Base-by-base conservation (phyloP, 2,329 filamentous ascomycete genomes). In the Rutstroemia sydowiana region DNA sequence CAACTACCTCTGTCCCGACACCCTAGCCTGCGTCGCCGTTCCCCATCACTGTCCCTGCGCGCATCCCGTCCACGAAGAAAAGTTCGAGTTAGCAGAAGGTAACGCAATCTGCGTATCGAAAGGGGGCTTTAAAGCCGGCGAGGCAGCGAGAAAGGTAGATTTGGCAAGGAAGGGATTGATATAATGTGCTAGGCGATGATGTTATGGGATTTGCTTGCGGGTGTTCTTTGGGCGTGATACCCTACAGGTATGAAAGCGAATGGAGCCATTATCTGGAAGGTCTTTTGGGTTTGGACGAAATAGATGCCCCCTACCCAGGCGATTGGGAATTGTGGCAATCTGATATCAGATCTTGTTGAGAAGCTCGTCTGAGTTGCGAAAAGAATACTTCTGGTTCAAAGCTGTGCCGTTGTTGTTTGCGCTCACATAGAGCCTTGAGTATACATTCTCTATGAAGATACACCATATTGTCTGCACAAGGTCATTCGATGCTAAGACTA, bases 11-110 rank as follows among this genome's bases (percentile, higher is more conserved):
- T 98, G 93, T 67, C 91, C 93, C 2, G 88, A 89, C 58, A 97
- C 93, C 0, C 79, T 98, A 72, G 87, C 91, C 32, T 98, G 93
- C 73, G 93, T 98, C 6, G 85, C 95, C 68, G 93, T 95, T 72
- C 91, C 93, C 1, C 92, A 97, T 68, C 93, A 98, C 71, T 98
- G 93, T 70, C 93, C 93, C 26, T 98, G 93, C 71, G 77, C 89
- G 2, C 95, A 86, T 73, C 83, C 86, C 1, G 71, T 75, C 8
- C 74, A 86, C 56, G 84, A 92, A 65, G 87, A 92, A 59, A 93
- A 93, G 66, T 79, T 89, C 57, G 88, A 87, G 69, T 63, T 84
- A 28, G 80, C 76, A 5, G 85, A 91, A 3, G 87, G 87, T 0
- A 81, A 82, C 59, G 78, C 85, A 37, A 73, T 90, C 43, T 93